Evolutionary conservation across 768 basidiomycete genomes (phyloP).

Genomic region (Pholiota conissans): DNA sequence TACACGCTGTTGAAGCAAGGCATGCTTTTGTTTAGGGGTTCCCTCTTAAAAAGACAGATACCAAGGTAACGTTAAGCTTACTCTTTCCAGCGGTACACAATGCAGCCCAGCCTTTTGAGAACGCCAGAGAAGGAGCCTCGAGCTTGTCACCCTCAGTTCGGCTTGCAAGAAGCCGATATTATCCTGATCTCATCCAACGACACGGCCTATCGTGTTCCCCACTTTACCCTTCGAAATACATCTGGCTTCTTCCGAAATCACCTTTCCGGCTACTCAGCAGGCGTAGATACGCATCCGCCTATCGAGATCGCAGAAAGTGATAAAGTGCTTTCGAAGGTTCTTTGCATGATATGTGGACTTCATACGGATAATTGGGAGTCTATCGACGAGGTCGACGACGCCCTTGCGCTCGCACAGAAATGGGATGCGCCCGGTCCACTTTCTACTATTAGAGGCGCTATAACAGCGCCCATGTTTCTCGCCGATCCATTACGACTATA

Average conservation of each 20-base stretch:
- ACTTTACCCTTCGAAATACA: conserved; percentile 54
- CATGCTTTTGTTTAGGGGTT: not conserved
- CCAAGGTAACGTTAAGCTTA: not conserved
- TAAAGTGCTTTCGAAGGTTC: conserved; percentile 34
- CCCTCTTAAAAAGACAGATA: conserved; percentile 6
- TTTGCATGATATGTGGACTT: conserved; percentile 41
- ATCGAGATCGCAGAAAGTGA: conserved; percentile 34
- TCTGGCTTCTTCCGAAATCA: conserved; percentile 60
- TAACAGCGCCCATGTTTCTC: conserved; percentile 43
- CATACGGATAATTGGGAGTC: conserved; percentile 39
- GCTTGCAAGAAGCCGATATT: conserved; percentile 34
- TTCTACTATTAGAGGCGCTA: conserved; percentile 39
- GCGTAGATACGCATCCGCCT: conserved; percentile 15
- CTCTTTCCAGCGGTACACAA: conserved; percentile 10
- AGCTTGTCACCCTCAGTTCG: conserved; percentile 33
- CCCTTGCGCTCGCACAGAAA: conserved; percentile 41
- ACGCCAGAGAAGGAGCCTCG: conserved; percentile 13
- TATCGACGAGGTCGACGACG: conserved; percentile 38
- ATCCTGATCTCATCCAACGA: conserved; percentile 43
- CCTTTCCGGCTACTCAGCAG: conserved; percentile 32
- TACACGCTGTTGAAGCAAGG: conserved; percentile 19
- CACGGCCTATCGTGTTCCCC: conserved; percentile 55
- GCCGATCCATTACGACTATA: conserved; percentile 47
- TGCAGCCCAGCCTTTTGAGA: conserved; percentile 16
- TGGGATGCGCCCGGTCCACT: conserved; percentile 47